phyloP scores from a whole-genome alignment of 1,139 yeast genomes.

The Diutina sp. region DNA sequence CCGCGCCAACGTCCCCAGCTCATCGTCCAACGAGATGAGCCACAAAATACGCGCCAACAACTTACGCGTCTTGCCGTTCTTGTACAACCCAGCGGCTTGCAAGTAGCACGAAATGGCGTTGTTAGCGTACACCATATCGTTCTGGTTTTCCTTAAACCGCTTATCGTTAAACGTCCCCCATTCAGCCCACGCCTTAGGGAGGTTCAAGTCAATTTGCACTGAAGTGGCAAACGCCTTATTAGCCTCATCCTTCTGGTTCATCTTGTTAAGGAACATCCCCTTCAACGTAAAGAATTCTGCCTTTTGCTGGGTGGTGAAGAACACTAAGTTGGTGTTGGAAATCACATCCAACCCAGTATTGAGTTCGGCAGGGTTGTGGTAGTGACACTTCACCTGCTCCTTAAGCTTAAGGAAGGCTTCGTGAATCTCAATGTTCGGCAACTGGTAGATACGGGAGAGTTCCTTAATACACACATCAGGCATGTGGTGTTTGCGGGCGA shows the following conservation, averaged over 20 bases:
- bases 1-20: constrained; percentile 65
- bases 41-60: constrained; percentile 82
- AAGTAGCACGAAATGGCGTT: constrained; percentile 92
- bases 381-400: constrained; percentile 96
- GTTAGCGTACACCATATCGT: constrained; percentile 75
- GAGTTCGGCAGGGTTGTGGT: constrained; percentile 74
- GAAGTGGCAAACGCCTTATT: constrained; percentile 97
- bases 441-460: constrained; percentile 81
- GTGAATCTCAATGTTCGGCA: constrained; percentile 96
- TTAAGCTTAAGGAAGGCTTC: constrained; percentile 92
- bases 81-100: constrained; percentile 95
- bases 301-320: constrained; percentile 93
- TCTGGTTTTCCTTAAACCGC: constrained; percentile 74
- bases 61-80: constrained; percentile 83
- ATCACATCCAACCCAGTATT: constrained; percentile 95
- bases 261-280: constrained; percentile 93
- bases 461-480: constrained; percentile 94
- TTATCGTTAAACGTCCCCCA: constrained; percentile 96
- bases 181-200: constrained; percentile 99
- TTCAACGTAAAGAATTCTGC: constrained; percentile 95
- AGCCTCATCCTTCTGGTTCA: constrained; percentile 86
- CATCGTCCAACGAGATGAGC: constrained; percentile 87
- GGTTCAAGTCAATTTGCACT: constrained; percentile 83
- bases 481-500: constrained; percentile 93
- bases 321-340: constrained; percentile 88